A percentile compares a stretch with the other conserved stretches of the same genome.
Conservation (phyloP, 1,284 basidiomycete genomes). For the Meripilus lineatus region DNA sequence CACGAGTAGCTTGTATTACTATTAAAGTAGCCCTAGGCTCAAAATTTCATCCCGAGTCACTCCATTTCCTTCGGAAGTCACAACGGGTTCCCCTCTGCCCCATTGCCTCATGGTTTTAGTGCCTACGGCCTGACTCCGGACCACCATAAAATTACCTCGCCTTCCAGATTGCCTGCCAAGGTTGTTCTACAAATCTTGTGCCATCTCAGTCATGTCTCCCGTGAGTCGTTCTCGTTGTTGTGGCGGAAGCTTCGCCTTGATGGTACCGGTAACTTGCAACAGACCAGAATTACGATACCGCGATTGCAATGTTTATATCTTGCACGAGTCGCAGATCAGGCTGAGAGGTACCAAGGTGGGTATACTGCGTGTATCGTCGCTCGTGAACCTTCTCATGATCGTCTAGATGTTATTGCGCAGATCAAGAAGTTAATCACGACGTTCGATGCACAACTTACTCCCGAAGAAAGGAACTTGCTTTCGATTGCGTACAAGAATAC, state of each 20-base stretch:
- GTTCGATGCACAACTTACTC: slow-evolving; percentile 44
- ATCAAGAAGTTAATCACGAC: slow-evolving; percentile 50
- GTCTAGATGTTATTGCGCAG: slow-evolving; percentile 51
- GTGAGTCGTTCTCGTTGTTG: slow-evolving; percentile 2
- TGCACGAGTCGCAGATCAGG: slow-evolving; percentile 64
- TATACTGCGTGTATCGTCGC: background rate
- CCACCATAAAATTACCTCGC: too few relatives aligned
- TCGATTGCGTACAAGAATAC: slow-evolving; percentile 70
- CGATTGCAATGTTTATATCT: slow-evolving; percentile 41
- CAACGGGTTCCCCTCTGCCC: too few relatives aligned
- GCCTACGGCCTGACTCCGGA: too few relatives aligned
- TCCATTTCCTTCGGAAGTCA: too few relatives aligned
- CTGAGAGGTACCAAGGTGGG: slow-evolving; percentile 61
- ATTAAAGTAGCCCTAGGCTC: too few relatives aligned
- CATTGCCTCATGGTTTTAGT: too few relatives aligned
- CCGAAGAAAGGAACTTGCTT: slow-evolving; percentile 64
- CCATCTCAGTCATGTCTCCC: slow-evolving; percentile 6
- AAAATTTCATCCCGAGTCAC: too few relatives aligned
- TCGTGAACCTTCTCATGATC: background rate
- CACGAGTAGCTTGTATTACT: too few relatives aligned
- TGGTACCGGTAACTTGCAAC: background rate
- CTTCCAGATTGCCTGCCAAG: too few relatives aligned
- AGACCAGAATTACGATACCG: slow-evolving; percentile 21
- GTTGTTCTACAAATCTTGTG: too few relatives aligned
- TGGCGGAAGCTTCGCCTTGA: background rate